Evolutionary conservation across 2,329 filamentous ascomycete species (phyloP).

Genomic region (Tolypocladium inflatum): DNA sequence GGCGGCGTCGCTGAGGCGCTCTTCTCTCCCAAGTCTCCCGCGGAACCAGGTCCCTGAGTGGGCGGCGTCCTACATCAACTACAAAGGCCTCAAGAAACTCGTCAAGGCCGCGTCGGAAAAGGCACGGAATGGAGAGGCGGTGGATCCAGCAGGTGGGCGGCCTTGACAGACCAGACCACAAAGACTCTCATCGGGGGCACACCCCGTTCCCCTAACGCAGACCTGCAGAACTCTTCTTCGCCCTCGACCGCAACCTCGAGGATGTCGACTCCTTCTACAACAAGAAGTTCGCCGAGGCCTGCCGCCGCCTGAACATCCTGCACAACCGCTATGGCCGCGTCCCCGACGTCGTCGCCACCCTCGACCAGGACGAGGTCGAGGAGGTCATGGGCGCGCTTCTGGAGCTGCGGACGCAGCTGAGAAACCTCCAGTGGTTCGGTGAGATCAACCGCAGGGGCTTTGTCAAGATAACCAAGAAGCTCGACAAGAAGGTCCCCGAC

Average conservation of each 20-base stretch:
- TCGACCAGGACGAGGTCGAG: slow-evolving; percentile 83
- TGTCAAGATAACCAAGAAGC: slow-evolving; percentile 97
- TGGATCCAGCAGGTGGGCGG: slow-evolving; percentile 81
- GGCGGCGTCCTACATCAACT: slow-evolving; percentile 77
- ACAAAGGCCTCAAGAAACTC: slow-evolving; percentile 88
- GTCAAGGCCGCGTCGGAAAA: slow-evolving; percentile 71
- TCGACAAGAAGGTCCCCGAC: slow-evolving; percentile 85
- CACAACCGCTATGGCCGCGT: slow-evolving; percentile 78
- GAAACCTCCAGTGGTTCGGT: slow-evolving; percentile 95
- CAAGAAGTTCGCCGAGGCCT: slow-evolving; percentile 81
- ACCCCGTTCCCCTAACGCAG: slow-evolving; percentile 21
- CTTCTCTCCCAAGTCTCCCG: slow-evolving; percentile 43
- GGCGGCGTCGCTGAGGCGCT: slow-evolving; percentile 8
- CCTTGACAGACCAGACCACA: slow-evolving; percentile 12
- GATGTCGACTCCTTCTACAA: slow-evolving; percentile 96
- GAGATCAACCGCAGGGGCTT: slow-evolving; percentile 94
- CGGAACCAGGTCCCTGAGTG: slow-evolving; percentile 83
- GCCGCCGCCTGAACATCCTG: slow-evolving; percentile 74
- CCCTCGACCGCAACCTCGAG: slow-evolving; percentile 92
- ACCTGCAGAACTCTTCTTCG: slow-evolving; percentile 83
- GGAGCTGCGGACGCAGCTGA: slow-evolving; percentile 75
- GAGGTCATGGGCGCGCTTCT: slow-evolving; percentile 85
- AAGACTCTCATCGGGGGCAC: slow-evolving; percentile 14
- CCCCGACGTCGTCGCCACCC: slow-evolving; percentile 56
- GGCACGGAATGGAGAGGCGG: slow-evolving; percentile 58